A percentile compares a stretch with the other conserved stretches of the same genome.
These are phyloP conservation scores for Boletellus ananas DNA, from an alignment of 768 basidiomycete species.

Conservation along the genomic window DNA sequence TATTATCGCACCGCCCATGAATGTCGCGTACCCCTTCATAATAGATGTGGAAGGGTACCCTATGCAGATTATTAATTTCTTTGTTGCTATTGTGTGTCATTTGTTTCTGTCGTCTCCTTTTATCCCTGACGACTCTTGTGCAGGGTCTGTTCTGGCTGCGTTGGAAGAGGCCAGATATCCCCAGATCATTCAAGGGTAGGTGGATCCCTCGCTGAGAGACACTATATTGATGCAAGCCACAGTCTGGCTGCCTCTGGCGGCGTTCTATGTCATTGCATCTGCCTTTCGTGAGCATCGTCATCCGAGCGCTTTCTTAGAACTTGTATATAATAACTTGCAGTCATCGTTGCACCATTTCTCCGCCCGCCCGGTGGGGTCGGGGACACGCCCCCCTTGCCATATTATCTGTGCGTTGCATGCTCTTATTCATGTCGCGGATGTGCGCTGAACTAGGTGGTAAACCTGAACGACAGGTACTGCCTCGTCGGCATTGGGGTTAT, in stretches of 20 bases:
- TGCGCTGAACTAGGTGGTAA: neutral
- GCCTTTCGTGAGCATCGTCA: conserved; percentile 43
- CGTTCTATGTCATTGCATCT: conserved; percentile 50
- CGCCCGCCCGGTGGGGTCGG: conserved; percentile 48
- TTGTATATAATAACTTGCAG: conserved; percentile 18
- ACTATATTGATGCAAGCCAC: neutral
- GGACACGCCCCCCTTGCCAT: conserved; percentile 54
- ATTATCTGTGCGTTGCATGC: conserved; percentile 40
- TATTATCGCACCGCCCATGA: conserved; percentile 50
- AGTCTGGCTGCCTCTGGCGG: conserved; percentile 52
- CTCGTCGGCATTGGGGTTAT: conserved; percentile 50
- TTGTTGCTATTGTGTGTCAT: conserved; percentile 46
- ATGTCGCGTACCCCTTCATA: conserved; percentile 58
- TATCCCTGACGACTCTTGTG: neutral
- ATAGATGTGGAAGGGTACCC: conserved; percentile 52
- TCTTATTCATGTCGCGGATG: neutral
- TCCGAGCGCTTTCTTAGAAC: no score
- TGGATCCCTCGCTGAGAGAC: no score
- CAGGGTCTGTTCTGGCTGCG: conserved; percentile 56
- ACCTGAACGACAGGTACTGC: conserved; percentile 37
- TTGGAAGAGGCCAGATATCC: conserved; percentile 45
- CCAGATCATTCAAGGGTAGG: conserved; percentile 52
- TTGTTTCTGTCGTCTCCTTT: conserved; percentile 25
- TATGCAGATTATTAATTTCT: conserved; percentile 51
- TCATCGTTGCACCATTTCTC: conserved; percentile 51